Base-by-base conservation (phyloP, 1,284 basidiomycete species). In the Cerrena zonata region DNA sequence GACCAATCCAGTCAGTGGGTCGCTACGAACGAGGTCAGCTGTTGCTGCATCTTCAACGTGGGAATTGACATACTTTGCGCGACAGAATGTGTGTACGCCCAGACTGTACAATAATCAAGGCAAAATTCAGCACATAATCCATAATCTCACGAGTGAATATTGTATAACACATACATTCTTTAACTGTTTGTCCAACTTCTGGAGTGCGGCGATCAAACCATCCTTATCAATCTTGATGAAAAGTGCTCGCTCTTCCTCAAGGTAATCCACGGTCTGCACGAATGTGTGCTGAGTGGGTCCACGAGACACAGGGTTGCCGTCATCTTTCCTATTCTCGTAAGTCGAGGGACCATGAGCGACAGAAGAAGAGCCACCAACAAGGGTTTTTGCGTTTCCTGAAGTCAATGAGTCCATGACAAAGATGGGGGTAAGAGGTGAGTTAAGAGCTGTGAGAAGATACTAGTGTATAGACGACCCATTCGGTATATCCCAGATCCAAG, bases 1-100 rank as follows among this genome's bases (percentile, higher is more conserved):
- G 72, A 12, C 86, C 87, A 50, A 78, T 78, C 84, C 85, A 89
- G 52, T 78, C 76, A 2, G 79, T 78, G 4, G 84, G 84, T 2
- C 54, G 53, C 77, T 86, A 34, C 30, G 15, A 15, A 34, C 7
- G 30, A 22, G 13, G 18, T 15, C 24, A 34, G n/a, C n/a, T n/a
- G n/a, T n/a, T 12, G 23, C n/a, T 3, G 4, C 22, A 2, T n/a
- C 21, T 24, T 2, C 5, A 21, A 12, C 30, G 34, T 18, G 5
- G 12, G 41, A 41, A n/a, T 4, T 2, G 12, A 3, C 21, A 34
- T n/a, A 68, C 61, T 65, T 73, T 73, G 19, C 60, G 58, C 4
- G 72, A 73, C 19, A 81, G 52, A n/a, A 80, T 60, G 38, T 69
- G 75, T 37, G 54, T 71, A 30, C 80, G 68, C 22, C 78, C 78